These are phyloP conservation scores for Coniferiporia weirii DNA, from an alignment of 1,284 basidiomycete species.

Conservation along the genomic window DNA sequence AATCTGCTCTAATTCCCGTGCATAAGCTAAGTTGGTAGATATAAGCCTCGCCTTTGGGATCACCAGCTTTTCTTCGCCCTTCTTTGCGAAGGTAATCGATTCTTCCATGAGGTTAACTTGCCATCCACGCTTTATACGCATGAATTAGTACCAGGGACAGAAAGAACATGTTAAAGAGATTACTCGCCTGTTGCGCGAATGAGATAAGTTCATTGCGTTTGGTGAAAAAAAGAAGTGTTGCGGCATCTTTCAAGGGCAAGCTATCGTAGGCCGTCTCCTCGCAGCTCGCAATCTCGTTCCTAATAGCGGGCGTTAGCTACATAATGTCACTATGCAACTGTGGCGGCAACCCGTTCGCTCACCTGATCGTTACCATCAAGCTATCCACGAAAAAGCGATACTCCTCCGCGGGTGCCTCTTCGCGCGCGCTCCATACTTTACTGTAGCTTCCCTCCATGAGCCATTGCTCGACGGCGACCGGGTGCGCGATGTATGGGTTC, in stretches of 20 bases:
- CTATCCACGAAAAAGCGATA: constrained; percentile 90
- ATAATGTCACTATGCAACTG: background rate
- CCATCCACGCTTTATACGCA: constrained; percentile 57
- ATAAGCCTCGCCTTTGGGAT: constrained; percentile 82
- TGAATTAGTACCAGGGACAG: constrained; percentile 12
- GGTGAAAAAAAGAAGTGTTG: constrained; percentile 84
- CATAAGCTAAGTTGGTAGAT: constrained; percentile 67
- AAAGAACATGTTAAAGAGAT: background rate
- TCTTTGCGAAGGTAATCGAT: constrained; percentile 61
- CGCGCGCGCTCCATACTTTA: constrained; percentile 94
- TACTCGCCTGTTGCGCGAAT: constrained; percentile 70
- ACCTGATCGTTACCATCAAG: constrained; percentile 91
- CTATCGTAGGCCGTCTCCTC: constrained; percentile 88
- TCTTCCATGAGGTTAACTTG: constrained; percentile 58
- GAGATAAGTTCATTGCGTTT: constrained; percentile 68
- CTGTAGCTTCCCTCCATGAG: constrained; percentile 99
- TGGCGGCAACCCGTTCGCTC: constrained; percentile 20
- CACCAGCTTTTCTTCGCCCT: constrained; percentile 71
- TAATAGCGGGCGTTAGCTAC: constrained; percentile 26
- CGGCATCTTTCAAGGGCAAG: constrained; percentile 82
- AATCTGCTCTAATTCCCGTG: constrained; percentile 84
- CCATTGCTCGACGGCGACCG: constrained; percentile 91
- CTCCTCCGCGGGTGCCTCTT: constrained; percentile 81
- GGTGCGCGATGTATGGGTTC: constrained; percentile 80
- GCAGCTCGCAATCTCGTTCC: constrained; percentile 91